phyloP scores from a whole-genome alignment of 306 rosid genomes.

The Hylodesmum podocarpum region DNA sequence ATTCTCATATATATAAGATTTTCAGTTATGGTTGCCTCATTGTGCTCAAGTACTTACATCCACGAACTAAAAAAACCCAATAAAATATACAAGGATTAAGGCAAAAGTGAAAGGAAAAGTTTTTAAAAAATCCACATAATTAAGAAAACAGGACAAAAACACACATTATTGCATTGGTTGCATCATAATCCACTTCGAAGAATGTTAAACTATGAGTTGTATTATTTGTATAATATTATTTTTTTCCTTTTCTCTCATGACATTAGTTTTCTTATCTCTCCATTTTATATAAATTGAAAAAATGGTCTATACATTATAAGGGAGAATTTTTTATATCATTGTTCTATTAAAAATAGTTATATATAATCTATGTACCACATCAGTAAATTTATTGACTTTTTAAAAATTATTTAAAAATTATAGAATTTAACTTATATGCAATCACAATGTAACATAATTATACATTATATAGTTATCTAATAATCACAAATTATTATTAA shows the following conservation, averaged over 20 bases:
- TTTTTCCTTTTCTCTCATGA: not conserved
- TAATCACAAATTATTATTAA: too few species aligned
- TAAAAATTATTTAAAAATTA: too few species aligned
- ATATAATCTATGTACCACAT: too few species aligned
- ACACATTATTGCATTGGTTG: slow-evolving; percentile 18
- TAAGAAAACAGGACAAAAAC: slow-evolving; percentile 14
- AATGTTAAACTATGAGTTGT: not conserved
- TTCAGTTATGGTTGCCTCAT: slow-evolving; percentile 19
- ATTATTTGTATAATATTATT: not conserved
- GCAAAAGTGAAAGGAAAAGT: not conserved
- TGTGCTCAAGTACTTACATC: not conserved
- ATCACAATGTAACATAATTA: too few species aligned
- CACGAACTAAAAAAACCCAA: not conserved
- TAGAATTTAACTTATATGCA: too few species aligned
- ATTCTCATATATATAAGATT: not conserved
- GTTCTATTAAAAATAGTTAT: too few species aligned
- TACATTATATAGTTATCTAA: too few species aligned
- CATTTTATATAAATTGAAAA: not conserved
- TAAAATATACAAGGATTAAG: not conserved
- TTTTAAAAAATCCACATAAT: not conserved
- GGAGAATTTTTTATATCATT: too few species aligned
- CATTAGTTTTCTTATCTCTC: not conserved
- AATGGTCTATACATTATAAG: too few species aligned
- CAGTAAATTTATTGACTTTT: too few species aligned
- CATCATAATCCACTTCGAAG: slow-evolving; percentile 18